Conservation (phyloP, 331 rosid genomes). For the Malus hybrid region DNA sequence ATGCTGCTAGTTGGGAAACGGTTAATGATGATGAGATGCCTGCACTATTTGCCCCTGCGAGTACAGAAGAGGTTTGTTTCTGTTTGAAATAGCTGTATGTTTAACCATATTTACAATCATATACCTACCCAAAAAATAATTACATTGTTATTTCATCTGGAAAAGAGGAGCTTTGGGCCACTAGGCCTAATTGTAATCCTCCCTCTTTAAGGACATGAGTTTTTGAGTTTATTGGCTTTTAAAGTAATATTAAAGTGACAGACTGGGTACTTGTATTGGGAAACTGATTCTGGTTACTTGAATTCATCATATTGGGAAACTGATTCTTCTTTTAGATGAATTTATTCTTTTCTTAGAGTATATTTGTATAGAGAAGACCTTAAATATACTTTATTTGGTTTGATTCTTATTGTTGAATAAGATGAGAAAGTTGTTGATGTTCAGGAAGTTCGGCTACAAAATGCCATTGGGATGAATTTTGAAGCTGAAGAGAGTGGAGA, state of each 20-base stretch:
- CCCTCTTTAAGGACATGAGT: neutral
- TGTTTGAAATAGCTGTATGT: constrained; percentile 14
- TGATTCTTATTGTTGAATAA: neutral
- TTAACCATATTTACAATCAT: constrained; percentile 7
- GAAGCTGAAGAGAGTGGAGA: constrained; percentile 60
- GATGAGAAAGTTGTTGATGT: constrained; percentile 13
- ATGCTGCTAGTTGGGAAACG: constrained; percentile 99
- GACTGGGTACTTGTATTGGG: neutral
- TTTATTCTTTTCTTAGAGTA: neutral
- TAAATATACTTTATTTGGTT: constrained; percentile 6
- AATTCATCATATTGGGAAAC: neutral
- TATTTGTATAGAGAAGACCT: constrained; percentile 2
- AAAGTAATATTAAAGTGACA: neutral
- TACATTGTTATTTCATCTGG: constrained; percentile 5
- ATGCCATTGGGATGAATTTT: constrained; percentile 33
- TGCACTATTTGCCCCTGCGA: constrained; percentile 41
- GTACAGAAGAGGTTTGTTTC: constrained; percentile 60
- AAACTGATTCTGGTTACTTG: constrained; percentile 3
- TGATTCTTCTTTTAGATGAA: constrained; percentile 8
- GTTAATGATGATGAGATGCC: constrained; percentile 73
- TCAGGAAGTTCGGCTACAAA: constrained; percentile 63
- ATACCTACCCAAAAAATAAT: constrained; percentile 7
- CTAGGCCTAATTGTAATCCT: neutral
- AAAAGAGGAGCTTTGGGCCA: neutral
- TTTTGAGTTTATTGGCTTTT: neutral